A percentile compares a stretch with the other conserved stretches of the same genome.
Evolutionary conservation across 352 stramenopile species (phyloP).

Genomic region (Globisporangium radiosum): DNA sequence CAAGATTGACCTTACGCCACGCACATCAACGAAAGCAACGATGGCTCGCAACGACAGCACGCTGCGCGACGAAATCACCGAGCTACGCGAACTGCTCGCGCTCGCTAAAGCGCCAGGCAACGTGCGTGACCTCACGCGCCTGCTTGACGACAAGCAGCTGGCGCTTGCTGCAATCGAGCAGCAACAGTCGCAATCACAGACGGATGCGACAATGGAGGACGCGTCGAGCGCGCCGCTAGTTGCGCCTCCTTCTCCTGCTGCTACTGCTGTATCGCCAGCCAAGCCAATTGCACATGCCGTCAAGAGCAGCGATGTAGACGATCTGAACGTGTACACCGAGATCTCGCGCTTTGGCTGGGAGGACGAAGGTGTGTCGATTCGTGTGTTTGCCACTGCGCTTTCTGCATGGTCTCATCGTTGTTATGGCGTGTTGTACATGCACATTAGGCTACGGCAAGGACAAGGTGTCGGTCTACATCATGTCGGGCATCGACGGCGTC

Average conservation of each 20-base stretch:
- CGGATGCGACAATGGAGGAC: constrained; percentile 6
- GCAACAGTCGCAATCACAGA: constrained; percentile 7
- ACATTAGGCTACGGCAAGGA: constrained; percentile 69
- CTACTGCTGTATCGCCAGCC: constrained; percentile 15
- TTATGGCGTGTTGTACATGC: too few species aligned
- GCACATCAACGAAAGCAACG: neutral
- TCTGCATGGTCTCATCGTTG: neutral
- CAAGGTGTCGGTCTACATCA: constrained; percentile 79
- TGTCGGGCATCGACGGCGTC: constrained; percentile 77
- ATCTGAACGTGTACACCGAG: constrained; percentile 69
- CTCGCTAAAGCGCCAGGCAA: constrained; percentile 52
- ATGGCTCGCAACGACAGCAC: constrained; percentile 23
- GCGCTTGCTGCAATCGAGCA: constrained; percentile 19
- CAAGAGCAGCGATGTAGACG: constrained; percentile 14
- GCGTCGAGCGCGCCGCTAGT: neutral
- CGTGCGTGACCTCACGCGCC: constrained; percentile 46
- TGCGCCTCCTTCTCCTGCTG: neutral
- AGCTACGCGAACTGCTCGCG: constrained; percentile 60
- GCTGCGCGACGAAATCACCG: constrained; percentile 44
- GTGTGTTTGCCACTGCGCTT: neutral
- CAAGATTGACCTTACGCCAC: neutral
- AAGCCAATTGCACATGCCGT: constrained; percentile 22
- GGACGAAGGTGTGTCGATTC: constrained; percentile 42
- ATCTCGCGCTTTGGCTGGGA: constrained; percentile 85
- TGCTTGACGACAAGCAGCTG: constrained; percentile 58